Evolutionary conservation across 768 basidiomycete species (phyloP), one percentile per base, ranked within the genome.

Genomic region (Boletellus ananas): DNA sequence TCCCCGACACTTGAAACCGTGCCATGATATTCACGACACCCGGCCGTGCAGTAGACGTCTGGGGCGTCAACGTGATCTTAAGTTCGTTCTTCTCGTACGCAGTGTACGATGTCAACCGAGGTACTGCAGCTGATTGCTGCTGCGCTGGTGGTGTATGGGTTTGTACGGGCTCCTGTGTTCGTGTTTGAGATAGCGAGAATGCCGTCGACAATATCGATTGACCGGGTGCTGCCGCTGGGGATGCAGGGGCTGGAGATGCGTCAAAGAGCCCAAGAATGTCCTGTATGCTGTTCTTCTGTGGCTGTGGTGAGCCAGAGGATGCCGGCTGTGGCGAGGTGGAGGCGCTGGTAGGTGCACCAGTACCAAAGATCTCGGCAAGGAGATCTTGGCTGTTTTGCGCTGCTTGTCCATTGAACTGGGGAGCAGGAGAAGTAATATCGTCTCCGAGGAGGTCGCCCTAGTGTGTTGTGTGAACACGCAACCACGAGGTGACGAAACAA

Each of bases 31-130:
- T 89, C 20, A 95, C 86, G 37, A 95, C 74, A 34, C 92, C 94
- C n/a, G 92, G 90, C 54, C 87, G 84, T 41, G 81, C 71, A 9
- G 85, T 65, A 21, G 87, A 87, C 14, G 85, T 85, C 63, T 93
- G 87, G 1, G 95, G 94, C 0, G 91, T 94, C 49, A 99, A 72
- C 4, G 89, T 91, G 49, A 99, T 85, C 68, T 84, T 85, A 27
- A 98, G 75, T 14, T 85, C 87, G 58, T 97, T 88, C 77, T 90
- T 90, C 40, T 95, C 92, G 64, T 95, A 99, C 7, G 90, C 94
- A 0, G 83, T 80, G 69, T 94, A 97, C 0, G 85, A 71, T 14
- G 83, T 77, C 37, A 88, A 69, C 48, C 79, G 79, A 34, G 83
- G 75, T 48, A 72, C 63, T 2, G 72, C 55, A 20, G 72, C 52